Evolutionary conservation across 805 yeast genomes (phyloP).

Genomic region (Scheffersomyces spartinae): DNA sequence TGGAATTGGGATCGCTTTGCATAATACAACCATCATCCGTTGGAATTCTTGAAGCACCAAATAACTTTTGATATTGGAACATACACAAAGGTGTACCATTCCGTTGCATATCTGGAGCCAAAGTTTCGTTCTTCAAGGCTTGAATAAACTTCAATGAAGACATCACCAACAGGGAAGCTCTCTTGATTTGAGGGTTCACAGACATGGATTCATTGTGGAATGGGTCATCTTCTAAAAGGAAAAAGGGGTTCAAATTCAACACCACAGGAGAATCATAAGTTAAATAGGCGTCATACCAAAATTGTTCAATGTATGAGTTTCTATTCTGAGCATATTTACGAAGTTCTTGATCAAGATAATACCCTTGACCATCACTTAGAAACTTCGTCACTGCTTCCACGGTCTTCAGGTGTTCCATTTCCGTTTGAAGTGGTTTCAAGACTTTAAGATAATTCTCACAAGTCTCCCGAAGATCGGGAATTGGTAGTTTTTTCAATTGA

Average conservation of each 20-base stretch:
- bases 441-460: slow-evolving; percentile 54
- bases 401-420: slow-evolving; percentile 54
- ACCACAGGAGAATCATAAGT: slow-evolving; percentile 86
- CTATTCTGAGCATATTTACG: slow-evolving; percentile 49
- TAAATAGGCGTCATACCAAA: slow-evolving; percentile 87
- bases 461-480: slow-evolving; percentile 64
- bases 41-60: slow-evolving; percentile 84
- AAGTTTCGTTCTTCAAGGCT: slow-evolving; percentile 63
- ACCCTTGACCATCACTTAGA: slow-evolving; percentile 37
- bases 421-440: slow-evolving; percentile 73
- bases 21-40: slow-evolving; percentile 69
- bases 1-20: slow-evolving; percentile 67
- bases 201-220: slow-evolving; percentile 46
- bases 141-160: slow-evolving; percentile 72
- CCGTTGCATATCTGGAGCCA: slow-evolving; percentile 58
- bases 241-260: slow-evolving; percentile 83
- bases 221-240: slow-evolving; percentile 85
- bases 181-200: slow-evolving; percentile 47
- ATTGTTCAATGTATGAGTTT: slow-evolving; percentile 81
- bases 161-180: slow-evolving; percentile 72
- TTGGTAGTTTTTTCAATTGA: slow-evolving; percentile 56
- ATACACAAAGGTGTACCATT: slow-evolving; percentile 62
- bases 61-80: slow-evolving; percentile 83
- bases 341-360: slow-evolving; percentile 53
- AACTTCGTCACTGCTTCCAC: slow-evolving; percentile 44